phyloP scores from a whole-genome alignment of 805 yeast species.

The Isabelozyma gotoi region DNA sequence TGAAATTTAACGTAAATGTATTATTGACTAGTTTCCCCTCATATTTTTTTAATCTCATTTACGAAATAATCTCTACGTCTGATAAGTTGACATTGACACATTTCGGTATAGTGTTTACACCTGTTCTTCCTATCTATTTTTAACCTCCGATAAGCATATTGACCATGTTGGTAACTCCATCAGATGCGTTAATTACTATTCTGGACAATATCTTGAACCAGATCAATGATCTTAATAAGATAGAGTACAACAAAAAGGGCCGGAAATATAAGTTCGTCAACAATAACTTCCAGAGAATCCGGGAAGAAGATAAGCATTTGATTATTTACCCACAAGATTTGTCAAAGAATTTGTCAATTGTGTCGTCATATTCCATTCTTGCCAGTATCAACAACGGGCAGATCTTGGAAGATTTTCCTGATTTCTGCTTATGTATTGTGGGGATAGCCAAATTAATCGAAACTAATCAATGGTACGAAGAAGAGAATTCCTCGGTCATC shows the following conservation, averaged over 20 bases:
- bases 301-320: conserved; percentile 50
- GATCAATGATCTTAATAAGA: conserved; percentile 30
- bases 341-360: conserved; percentile 32
- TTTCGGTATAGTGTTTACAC: background rate
- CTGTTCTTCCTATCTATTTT: background rate
- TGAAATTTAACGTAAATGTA: background rate
- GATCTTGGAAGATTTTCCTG: conserved; percentile 33
- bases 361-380: conserved; percentile 46
- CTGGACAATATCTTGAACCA: conserved; percentile 36
- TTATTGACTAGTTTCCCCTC: background rate
- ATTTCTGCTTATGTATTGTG: conserved; percentile 46
- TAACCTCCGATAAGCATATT: background rate
- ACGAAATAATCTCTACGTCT: background rate
- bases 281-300: conserved; percentile 47
- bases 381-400: conserved; percentile 33
- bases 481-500: conserved; percentile 42
- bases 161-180: conserved; percentile 13
- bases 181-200: conserved; percentile 36
- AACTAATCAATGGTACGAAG: conserved; percentile 48
- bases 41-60: too few relatives aligned
- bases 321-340: conserved; percentile 34
- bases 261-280: conserved; percentile 49
- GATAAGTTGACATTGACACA: background rate
- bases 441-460: conserved; percentile 53
- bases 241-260: conserved; percentile 44